Conservation (phyloP, 768 basidiomycete species). For the Cyathus striatus region DNA sequence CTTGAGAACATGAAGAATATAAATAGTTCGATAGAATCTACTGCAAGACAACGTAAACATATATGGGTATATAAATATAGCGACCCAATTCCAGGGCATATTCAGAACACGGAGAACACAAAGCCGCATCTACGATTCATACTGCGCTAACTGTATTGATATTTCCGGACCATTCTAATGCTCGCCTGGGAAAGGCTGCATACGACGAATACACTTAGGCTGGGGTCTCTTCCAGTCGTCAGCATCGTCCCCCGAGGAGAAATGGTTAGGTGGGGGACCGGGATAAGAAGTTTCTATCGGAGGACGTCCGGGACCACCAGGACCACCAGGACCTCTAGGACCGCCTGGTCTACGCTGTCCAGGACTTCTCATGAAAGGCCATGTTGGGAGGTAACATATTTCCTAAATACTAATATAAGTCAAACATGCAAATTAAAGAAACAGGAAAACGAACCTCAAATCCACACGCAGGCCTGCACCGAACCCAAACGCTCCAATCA, state of each 20-base stretch:
- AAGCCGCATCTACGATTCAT: too few relatives aligned
- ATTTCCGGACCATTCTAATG: too few relatives aligned
- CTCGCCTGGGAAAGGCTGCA: not conserved
- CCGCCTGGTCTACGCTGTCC: constrained; percentile 4
- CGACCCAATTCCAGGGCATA: too few relatives aligned
- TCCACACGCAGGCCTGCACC: constrained; percentile 38
- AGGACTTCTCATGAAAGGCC: constrained; percentile 2
- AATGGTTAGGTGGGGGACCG: too few relatives aligned
- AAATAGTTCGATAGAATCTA: too few relatives aligned
- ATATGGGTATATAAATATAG: too few relatives aligned
- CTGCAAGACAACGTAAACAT: too few relatives aligned
- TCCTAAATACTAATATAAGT: not conserved
- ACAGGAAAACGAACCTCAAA: not conserved
- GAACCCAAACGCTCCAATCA: constrained; percentile 48
- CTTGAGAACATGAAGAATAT: too few relatives aligned
- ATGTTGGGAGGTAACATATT: not conserved
- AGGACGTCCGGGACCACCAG: not conserved
- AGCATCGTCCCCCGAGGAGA: not conserved
- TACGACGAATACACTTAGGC: not conserved
- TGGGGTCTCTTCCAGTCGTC: not conserved
- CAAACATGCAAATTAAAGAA: not conserved
- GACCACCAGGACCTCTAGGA: not conserved
- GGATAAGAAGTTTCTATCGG: too few relatives aligned
- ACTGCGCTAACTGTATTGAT: too few relatives aligned
- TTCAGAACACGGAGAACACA: too few relatives aligned